A percentile compares a stretch with the other conserved stretches of the same genome.
These are phyloP conservation scores for Trypanosoma theileri DNA, from an alignment of 208 protist species.

Conservation along the genomic window DNA sequence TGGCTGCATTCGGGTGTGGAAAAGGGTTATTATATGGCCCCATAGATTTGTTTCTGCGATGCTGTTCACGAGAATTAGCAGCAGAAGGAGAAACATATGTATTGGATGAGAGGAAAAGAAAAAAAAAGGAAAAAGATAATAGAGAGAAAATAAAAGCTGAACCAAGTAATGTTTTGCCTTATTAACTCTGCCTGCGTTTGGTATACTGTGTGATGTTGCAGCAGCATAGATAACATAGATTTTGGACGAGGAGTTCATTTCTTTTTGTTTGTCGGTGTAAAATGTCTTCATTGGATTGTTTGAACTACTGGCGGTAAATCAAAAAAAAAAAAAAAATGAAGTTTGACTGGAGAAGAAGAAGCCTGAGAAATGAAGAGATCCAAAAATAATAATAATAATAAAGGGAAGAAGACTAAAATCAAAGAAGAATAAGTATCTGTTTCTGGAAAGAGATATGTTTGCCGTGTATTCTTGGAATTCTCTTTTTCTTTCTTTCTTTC, in stretches of 20 bases:
- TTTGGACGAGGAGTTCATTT: background rate
- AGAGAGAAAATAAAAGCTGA: background rate
- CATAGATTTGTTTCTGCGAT: too few species aligned
- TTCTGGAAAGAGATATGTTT: too few species aligned
- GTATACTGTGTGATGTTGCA: background rate
- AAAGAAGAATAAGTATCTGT: too few species aligned
- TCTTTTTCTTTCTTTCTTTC: background rate
- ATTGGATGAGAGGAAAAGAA: background rate
- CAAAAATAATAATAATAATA: background rate
- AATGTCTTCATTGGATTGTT: background rate
- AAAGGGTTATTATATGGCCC: too few species aligned
- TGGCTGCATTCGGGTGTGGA: too few species aligned
- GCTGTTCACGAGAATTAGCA: too few species aligned
- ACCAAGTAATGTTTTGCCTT: background rate
- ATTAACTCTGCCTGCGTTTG: background rate
- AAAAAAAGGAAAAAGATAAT: background rate
- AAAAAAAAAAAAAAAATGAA: background rate
- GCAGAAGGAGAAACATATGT: background rate
- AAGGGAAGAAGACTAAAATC: background rate
- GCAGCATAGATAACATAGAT: conserved; percentile 9
- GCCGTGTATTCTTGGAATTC: background rate
- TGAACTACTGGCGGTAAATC: background rate
- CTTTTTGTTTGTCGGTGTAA: background rate
- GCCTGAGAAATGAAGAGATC: background rate
- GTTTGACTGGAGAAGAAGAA: too few species aligned